Conservation (phyloP, 1,284 basidiomycete genomes). For the Ceratobasidium sp. region DNA sequence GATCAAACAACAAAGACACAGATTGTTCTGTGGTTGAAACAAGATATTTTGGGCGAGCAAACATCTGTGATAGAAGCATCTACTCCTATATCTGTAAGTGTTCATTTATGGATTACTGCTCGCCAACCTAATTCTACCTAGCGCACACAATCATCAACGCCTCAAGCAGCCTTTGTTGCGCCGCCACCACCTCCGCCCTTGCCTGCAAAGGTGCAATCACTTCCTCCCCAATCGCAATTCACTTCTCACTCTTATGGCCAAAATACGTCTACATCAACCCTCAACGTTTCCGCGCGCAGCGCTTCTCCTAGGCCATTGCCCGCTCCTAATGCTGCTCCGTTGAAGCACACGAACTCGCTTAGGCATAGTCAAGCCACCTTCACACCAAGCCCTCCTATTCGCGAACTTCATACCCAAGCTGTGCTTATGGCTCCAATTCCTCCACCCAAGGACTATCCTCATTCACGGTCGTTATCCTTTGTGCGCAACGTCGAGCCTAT, state of each 20-base stretch:
- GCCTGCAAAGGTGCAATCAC: not conserved
- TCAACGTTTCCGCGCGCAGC: not conserved
- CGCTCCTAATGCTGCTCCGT: slow-evolving; percentile 4
- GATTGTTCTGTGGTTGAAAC: slow-evolving; percentile 26
- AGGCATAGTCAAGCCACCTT: not conserved
- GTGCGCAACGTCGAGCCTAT: not conserved
- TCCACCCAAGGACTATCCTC: slow-evolving; percentile 25
- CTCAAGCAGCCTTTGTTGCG: slow-evolving; percentile 15
- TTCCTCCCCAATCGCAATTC: not conserved
- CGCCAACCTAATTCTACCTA: not conserved
- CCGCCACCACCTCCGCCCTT: slow-evolving; percentile 37
- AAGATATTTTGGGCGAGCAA: slow-evolving; percentile 24
- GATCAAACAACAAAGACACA: slow-evolving; percentile 16
- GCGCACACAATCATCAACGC: not conserved
- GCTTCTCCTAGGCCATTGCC: slow-evolving; percentile 3
- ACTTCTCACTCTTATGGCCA: not conserved
- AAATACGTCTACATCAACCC: not conserved
- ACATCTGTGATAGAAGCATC: not conserved
- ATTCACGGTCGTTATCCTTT: not conserved
- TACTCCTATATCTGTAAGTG: not conserved
- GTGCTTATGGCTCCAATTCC: slow-evolving; percentile 21
- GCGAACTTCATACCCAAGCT: slow-evolving; percentile 38
- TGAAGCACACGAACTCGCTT: not conserved
- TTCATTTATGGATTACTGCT: too few species aligned
- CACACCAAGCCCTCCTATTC: slow-evolving; percentile 4